phyloP scores from a whole-genome alignment of 2,329 filamentous ascomycete genomes.

The Epichloe hybrida region DNA sequence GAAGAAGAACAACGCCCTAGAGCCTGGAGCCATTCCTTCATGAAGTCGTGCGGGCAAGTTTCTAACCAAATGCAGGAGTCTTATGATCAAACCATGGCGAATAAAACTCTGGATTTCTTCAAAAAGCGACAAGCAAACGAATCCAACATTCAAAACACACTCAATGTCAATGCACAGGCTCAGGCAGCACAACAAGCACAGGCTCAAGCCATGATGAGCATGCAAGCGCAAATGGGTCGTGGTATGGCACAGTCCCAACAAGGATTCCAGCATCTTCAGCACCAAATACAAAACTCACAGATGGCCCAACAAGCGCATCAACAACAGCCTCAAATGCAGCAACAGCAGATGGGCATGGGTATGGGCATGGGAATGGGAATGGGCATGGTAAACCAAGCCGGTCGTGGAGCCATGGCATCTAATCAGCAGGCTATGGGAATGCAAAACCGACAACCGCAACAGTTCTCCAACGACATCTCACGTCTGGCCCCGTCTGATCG shows the following conservation, averaged over 20 bases:
- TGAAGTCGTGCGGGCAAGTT: not conserved
- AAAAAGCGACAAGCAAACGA: conserved; percentile 37
- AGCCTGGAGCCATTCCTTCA: not conserved
- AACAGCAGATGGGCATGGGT: conserved; percentile 18
- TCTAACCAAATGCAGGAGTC: conserved; percentile 23
- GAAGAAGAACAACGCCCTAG: not conserved
- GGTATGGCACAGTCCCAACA: conserved; percentile 36
- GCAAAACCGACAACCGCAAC: conserved; percentile 19
- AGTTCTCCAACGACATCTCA: conserved; percentile 21
- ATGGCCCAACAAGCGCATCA: conserved; percentile 27
- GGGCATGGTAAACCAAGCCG: conserved; percentile 23
- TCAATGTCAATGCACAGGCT: conserved; percentile 30
- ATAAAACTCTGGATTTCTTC: conserved; percentile 34
- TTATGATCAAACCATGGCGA: conserved; percentile 35
- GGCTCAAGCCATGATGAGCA: conserved; percentile 37
- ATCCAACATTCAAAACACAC: conserved; percentile 33
- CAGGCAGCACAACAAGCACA: conserved; percentile 16
- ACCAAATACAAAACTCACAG: conserved; percentile 42
- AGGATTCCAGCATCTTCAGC: conserved; percentile 44
- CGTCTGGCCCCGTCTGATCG: conserved; percentile 31
- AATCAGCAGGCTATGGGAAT: conserved; percentile 28
- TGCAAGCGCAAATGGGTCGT: conserved; percentile 39
- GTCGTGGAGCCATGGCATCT: conserved; percentile 26
- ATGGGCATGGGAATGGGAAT: conserved; percentile 24
- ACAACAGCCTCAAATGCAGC: conserved; percentile 13